These are phyloP conservation scores for Adansonia grandidieri DNA, from an alignment of 441 rosid species.

Conservation along the genomic window DNA sequence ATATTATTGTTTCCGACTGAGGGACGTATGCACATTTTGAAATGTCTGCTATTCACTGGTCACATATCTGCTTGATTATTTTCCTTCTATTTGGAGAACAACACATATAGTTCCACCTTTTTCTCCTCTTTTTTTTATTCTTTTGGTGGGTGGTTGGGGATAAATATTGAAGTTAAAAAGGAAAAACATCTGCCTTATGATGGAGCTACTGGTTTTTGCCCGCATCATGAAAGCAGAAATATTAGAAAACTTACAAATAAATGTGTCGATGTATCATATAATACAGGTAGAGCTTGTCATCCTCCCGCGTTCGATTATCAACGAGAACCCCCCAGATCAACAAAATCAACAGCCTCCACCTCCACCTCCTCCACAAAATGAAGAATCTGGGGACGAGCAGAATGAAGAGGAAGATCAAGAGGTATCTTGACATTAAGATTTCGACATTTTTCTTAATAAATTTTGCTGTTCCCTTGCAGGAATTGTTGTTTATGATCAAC, in stretches of 20 bases:
- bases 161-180: neutral
- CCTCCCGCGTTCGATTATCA: slow-evolving; percentile 87
- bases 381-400: slow-evolving; percentile 79
- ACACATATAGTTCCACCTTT: neutral
- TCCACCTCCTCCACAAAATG: slow-evolving; percentile 91
- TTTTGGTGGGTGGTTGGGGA: neutral
- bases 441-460: slow-evolving; percentile 12
- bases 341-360: slow-evolving; percentile 94
- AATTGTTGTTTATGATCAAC: slow-evolving; percentile 6
- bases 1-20: neutral
- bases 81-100: neutral
- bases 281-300: slow-evolving; percentile 95
- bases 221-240: neutral
- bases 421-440: slow-evolving; percentile 41
- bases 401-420: slow-evolving; percentile 86
- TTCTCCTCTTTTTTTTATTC: neutral
- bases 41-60: neutral
- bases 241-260: neutral
- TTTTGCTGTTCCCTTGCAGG: neutral
- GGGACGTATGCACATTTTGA: neutral
- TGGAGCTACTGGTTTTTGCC: neutral
- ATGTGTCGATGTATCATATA: slow-evolving; percentile 29
- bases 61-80: neutral
- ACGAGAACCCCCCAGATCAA: slow-evolving; percentile 88
- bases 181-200: neutral